These are phyloP conservation scores for Rutstroemia sp. DNA, from an alignment of 2,329 filamentous ascomycete genomes.

Conservation along the genomic window DNA sequence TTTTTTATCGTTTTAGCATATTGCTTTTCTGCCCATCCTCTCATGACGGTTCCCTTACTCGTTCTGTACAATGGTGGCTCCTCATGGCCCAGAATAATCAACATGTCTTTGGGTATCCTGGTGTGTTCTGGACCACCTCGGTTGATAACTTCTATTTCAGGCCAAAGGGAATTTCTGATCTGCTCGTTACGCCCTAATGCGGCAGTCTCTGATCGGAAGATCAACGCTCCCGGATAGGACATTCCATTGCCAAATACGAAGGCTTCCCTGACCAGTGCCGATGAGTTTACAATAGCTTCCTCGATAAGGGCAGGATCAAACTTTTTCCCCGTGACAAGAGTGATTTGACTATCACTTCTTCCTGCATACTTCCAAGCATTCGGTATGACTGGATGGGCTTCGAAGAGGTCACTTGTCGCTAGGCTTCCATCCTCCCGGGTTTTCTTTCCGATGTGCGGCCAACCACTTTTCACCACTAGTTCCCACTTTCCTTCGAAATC, in stretches of 20 bases:
- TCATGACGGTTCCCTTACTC: conserved; percentile 50
- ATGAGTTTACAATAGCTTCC: conserved; percentile 40
- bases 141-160: background rate
- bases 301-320: conserved; percentile 42
- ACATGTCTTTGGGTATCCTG: conserved; percentile 1
- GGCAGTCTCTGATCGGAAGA: conserved; percentile 41
- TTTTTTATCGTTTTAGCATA: background rate
- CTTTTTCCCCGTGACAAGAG: conserved; percentile 54
- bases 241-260: conserved; percentile 54
- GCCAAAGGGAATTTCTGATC: conserved; percentile 1
- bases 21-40: background rate
- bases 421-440: conserved; percentile 51
- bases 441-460: conserved; percentile 52
- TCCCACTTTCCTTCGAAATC: conserved; percentile 36
- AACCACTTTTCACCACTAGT: conserved; percentile 45
- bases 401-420: conserved; percentile 57
- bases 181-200: conserved; percentile 10
- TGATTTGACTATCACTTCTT: conserved; percentile 53
- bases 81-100: background rate
- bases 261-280: conserved; percentile 41
- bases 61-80: conserved; percentile 38
- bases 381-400: conserved; percentile 41
- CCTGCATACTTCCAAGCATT: conserved; percentile 57
- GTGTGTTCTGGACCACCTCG: background rate
- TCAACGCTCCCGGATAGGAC: conserved; percentile 47